Percentiles rank a stretch among this genome's conserved stretches.
Conservation (phyloP, 2,329 filamentous ascomycete genomes). For the Knufia petricola region DNA sequence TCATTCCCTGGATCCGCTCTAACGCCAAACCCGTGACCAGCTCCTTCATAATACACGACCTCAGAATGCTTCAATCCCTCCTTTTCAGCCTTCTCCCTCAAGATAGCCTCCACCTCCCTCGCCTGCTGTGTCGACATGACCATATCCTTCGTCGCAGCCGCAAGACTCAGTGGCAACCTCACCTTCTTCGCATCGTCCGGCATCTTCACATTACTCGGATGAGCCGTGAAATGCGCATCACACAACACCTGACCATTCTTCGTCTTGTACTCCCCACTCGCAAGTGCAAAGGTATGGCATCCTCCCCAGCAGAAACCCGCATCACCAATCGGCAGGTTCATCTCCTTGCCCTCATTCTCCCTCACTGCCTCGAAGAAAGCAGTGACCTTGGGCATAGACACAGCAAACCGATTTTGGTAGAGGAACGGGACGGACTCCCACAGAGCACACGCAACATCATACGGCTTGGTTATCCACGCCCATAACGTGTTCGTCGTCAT, state of each 20-base stretch:
- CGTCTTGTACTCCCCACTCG: constrained; percentile 27
- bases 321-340: constrained; percentile 37
- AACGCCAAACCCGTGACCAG: constrained; percentile 26
- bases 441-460: constrained; percentile 13
- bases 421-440: constrained; percentile 22
- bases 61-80: constrained; percentile 19
- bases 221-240: constrained; percentile 45
- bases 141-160: constrained; percentile 22
- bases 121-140: constrained; percentile 18
- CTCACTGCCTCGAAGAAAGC: constrained; percentile 32
- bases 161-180: constrained; percentile 19
- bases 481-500: not conserved
- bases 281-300: constrained; percentile 43
- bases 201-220: constrained; percentile 42
- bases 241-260: constrained; percentile 31
- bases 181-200: constrained; percentile 37
- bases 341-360: constrained; percentile 21
- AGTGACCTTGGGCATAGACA: constrained; percentile 29
- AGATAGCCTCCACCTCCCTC: constrained; percentile 20
- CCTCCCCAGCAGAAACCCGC: constrained; percentile 59
- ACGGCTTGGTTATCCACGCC: constrained; percentile 13
- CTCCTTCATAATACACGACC: constrained; percentile 23
- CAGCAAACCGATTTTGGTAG: constrained; percentile 21
- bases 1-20: constrained; percentile 21
- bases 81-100: constrained; percentile 20